Conservation (phyloP, 805 yeast genomes). For the Metschnikowia colocasiae region DNA sequence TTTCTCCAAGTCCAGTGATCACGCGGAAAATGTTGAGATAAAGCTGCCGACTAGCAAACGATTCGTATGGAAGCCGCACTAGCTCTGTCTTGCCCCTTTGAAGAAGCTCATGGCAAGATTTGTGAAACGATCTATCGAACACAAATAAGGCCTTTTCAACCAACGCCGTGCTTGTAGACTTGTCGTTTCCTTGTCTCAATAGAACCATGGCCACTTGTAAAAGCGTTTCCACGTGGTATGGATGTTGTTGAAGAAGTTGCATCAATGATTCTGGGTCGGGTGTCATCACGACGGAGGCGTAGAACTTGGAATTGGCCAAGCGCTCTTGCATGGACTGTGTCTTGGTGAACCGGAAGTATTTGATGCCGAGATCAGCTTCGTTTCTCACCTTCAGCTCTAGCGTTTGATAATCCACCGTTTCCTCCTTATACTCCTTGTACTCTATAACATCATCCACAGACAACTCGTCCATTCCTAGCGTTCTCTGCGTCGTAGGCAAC, state of each 20-base stretch:
- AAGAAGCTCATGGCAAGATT: slow-evolving; percentile 46
- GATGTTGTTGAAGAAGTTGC: slow-evolving; percentile 52
- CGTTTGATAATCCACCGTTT: slow-evolving; percentile 24
- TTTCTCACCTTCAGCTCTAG: slow-evolving; percentile 29
- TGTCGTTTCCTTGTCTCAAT: slow-evolving; percentile 70
- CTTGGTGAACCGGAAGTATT: slow-evolving; percentile 56
- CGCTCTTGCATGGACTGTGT: slow-evolving; percentile 27
- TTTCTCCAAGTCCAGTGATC: slow-evolving; percentile 64
- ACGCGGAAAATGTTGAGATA: slow-evolving; percentile 71
- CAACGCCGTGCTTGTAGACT: slow-evolving; percentile 65
- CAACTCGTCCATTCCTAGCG: slow-evolving; percentile 58
- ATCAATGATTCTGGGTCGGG: slow-evolving; percentile 78
- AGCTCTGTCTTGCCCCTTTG: slow-evolving; percentile 50
- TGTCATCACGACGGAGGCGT: slow-evolving; percentile 61
- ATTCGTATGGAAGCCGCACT: slow-evolving; percentile 71
- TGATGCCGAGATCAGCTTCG: slow-evolving; percentile 42
- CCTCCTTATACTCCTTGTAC: slow-evolving; percentile 34
- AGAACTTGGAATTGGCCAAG: slow-evolving; percentile 49
- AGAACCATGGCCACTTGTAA: slow-evolving; percentile 73
- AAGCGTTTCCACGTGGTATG: slow-evolving; percentile 76
- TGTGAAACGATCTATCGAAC: slow-evolving; percentile 69
- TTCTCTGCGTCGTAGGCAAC: slow-evolving; percentile 65
- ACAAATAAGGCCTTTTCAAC: slow-evolving; percentile 75
- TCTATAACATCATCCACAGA: slow-evolving; percentile 35
- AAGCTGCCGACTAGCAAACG: slow-evolving; percentile 71